These are phyloP conservation scores for Cyberlindnera euphorbiiphila DNA, from an alignment of 805 yeast genomes.

Conservation along the genomic window DNA sequence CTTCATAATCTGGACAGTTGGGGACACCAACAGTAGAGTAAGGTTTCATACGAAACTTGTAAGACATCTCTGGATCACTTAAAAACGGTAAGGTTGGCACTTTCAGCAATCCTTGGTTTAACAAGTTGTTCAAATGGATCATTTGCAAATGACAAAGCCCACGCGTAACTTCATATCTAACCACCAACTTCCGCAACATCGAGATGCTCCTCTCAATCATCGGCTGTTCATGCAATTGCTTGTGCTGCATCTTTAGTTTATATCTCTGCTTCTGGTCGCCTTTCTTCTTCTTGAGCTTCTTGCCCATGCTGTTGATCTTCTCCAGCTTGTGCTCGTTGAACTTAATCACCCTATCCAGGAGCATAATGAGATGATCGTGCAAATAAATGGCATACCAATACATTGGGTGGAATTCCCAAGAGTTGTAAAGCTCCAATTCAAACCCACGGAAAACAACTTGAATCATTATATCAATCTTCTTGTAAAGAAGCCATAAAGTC, in stretches of 20 bases:
- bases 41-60: conserved; percentile 68
- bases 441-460: conserved; percentile 72
- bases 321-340: conserved; percentile 34
- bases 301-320: conserved; percentile 31
- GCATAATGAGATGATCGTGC: conserved; percentile 42
- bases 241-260: conserved; percentile 32
- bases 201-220: conserved; percentile 24
- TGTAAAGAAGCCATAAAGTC: conserved; percentile 63
- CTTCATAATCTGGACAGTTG: conserved; percentile 40
- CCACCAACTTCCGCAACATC: conserved; percentile 1
- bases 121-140: conserved; percentile 30
- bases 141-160: conserved; percentile 33
- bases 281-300: conserved; percentile 46
- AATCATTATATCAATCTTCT: conserved; percentile 67
- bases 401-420: conserved; percentile 63
- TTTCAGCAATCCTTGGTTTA: conserved; percentile 25
- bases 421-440: conserved; percentile 67
- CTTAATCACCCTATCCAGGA: conserved; percentile 33
- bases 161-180: conserved; percentile 24
- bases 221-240: conserved; percentile 34
- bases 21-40: conserved; percentile 82
- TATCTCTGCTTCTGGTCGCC: conserved; percentile 45
- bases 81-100: conserved; percentile 27
- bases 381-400: conserved; percentile 66
- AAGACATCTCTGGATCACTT: conserved; percentile 33